Percentiles rank a stretch among this genome's conserved stretches.
phyloP scores from a whole-genome alignment of 2,329 filamentous ascomycete genomes.

The Pseudogymnoascus sp. region DNA sequence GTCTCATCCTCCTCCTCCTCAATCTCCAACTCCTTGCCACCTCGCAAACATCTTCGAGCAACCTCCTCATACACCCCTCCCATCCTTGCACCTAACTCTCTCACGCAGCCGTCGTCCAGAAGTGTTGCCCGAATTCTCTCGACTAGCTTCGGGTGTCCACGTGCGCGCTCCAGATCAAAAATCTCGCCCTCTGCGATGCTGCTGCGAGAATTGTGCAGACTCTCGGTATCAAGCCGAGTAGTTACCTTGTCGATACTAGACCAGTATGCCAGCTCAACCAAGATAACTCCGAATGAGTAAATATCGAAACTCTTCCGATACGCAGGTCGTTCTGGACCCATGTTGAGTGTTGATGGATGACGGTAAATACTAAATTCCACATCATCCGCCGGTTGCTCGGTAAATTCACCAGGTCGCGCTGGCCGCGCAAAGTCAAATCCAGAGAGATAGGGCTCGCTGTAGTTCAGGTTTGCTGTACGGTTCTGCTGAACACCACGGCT shows the following conservation, averaged over 20 bases:
- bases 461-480: conserved; percentile 25
- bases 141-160: conserved; percentile 32
- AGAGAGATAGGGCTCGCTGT: conserved; percentile 36
- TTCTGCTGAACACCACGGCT: neutral
- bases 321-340: conserved; percentile 20
- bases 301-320: conserved; percentile 44
- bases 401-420: conserved; percentile 40
- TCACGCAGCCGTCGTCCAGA: conserved; percentile 25
- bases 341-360: conserved; percentile 28
- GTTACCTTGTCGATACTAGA: conserved; percentile 37
- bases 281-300: conserved; percentile 42
- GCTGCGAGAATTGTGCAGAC: neutral
- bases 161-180: conserved; percentile 30
- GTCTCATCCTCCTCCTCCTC: conserved; percentile 34
- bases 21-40: conserved; percentile 30
- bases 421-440: conserved; percentile 49
- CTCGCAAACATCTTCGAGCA: conserved; percentile 30
- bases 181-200: neutral
- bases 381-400: conserved; percentile 38
- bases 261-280: conserved; percentile 48
- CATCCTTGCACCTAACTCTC: conserved; percentile 31
- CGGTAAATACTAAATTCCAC: conserved; percentile 41
- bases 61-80: conserved; percentile 34
- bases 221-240: neutral
- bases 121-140: conserved; percentile 29